These are phyloP conservation scores for Leccinum incarnatum DNA, from an alignment of 768 basidiomycete genomes.

Conservation along the genomic window DNA sequence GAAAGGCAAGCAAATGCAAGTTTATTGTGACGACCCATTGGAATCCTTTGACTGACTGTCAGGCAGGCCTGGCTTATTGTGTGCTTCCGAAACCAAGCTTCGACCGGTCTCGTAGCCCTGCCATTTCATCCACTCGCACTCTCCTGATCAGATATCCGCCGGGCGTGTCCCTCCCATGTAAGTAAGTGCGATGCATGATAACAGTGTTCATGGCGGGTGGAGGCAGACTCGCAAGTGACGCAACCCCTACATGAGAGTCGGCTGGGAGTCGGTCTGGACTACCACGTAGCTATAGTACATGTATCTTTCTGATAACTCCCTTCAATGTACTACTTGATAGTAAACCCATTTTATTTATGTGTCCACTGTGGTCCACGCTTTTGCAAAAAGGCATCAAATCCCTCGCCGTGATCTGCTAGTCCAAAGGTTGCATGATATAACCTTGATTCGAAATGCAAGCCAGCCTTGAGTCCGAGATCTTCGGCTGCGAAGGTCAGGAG, in stretches of 20 bases:
- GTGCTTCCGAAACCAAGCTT: not conserved
- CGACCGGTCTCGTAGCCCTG: not conserved
- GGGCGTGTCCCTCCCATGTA: not conserved
- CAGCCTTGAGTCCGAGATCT: constrained; percentile 44
- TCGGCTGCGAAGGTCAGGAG: constrained; percentile 32
- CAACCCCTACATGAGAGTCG: not conserved
- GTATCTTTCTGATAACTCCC: not conserved
- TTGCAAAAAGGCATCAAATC: constrained; percentile 47
- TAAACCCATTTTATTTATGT: constrained; percentile 33
- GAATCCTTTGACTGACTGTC: not conserved
- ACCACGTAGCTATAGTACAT: not conserved
- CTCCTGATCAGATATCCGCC: not conserved
- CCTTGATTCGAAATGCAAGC: constrained; percentile 45
- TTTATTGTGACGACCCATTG: not conserved
- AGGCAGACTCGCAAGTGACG: not conserved
- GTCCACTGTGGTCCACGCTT: constrained; percentile 46
- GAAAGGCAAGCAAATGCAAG: no score
- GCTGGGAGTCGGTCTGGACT: not conserved
- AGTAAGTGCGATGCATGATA: not conserved
- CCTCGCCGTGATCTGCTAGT: constrained; percentile 45
- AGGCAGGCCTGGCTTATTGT: not conserved
- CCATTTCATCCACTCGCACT: not conserved
- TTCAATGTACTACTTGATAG: not conserved
- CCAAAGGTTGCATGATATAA: constrained; percentile 52
- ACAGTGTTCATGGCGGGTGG: not conserved